Evolutionary conservation across 148 eudicot species (phyloP).

Genomic region (Cornus florida): DNA sequence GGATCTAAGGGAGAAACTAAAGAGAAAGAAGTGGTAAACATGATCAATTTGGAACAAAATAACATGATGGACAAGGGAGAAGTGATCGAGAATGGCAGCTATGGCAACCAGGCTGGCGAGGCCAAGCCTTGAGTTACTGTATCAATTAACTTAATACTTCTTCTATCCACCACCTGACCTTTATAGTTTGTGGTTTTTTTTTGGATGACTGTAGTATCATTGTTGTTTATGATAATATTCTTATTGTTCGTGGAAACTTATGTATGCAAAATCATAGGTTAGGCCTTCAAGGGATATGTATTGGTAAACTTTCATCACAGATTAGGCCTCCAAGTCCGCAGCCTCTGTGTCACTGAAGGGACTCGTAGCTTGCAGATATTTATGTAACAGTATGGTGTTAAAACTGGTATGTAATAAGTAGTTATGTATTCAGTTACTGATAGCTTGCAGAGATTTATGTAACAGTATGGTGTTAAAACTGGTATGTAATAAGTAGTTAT

Average conservation of each 20-base stretch:
- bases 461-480: not conserved
- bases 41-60: too few relatives aligned
- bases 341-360: constrained; percentile 2
- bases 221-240: constrained; percentile 28
- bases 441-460: constrained; percentile 2
- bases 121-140: constrained; percentile 27
- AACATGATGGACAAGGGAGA: constrained; percentile 20
- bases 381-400: not conserved
- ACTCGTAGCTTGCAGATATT: constrained; percentile 8
- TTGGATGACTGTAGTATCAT: constrained; percentile 26
- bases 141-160: not conserved
- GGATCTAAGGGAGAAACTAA: constrained; percentile 23
- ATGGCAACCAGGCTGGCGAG: constrained; percentile 23
- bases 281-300: not conserved
- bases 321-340: constrained; percentile 2
- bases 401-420: not conserved
- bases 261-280: constrained; percentile 4
- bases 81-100: constrained; percentile 40
- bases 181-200: constrained; percentile 4
- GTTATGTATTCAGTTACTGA: not conserved
- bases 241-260: constrained; percentile 6
- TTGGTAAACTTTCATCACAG: not conserved
- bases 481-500: not conserved
- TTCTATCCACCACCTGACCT: not conserved
- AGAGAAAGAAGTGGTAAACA: constrained; percentile 15